Percentiles rank a stretch among this genome's conserved stretches.
Conservation (phyloP, 2,329 filamentous ascomycete species). For the Aphanocladium album region DNA sequence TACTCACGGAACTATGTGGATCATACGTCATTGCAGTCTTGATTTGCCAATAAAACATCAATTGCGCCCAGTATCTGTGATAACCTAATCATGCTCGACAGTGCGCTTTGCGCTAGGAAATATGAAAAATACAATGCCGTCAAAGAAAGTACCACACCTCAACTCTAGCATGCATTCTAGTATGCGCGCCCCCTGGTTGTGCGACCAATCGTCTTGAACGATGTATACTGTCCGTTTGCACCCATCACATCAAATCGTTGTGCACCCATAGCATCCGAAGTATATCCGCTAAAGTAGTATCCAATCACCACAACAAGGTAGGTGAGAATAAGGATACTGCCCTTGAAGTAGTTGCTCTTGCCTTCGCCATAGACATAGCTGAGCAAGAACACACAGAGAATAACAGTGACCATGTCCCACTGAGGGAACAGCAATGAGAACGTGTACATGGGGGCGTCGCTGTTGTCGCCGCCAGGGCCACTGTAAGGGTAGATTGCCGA, state of each 20-base stretch:
- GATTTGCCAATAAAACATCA: not conserved
- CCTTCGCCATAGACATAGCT: constrained; percentile 98
- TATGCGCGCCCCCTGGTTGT: constrained; percentile 31
- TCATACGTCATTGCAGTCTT: not conserved
- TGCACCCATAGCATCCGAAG: constrained; percentile 38
- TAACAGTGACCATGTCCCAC: constrained; percentile 98
- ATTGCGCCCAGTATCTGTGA: not conserved
- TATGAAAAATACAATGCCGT: not conserved
- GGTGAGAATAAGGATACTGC: constrained; percentile 85
- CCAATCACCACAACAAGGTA: constrained; percentile 90
- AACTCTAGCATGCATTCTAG: not conserved
- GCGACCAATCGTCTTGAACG: constrained; percentile 50
- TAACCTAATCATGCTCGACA: constrained; percentile 10
- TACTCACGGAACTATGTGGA: too few species aligned
- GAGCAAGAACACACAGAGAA: constrained; percentile 90
- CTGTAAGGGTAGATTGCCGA: constrained; percentile 64
- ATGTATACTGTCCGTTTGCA: constrained; percentile 43
- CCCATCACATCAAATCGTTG: constrained; percentile 52
- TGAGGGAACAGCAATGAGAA: constrained; percentile 94
- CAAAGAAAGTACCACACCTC: not conserved
- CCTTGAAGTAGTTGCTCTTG: constrained; percentile 99
- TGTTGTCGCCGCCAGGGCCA: constrained; percentile 28
- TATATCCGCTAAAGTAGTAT: constrained; percentile 74
- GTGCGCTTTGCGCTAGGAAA: constrained; percentile 1
- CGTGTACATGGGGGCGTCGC: constrained; percentile 51